Base-by-base conservation (phyloP, 345 rosid genomes). In the Murraya paniculata region DNA sequence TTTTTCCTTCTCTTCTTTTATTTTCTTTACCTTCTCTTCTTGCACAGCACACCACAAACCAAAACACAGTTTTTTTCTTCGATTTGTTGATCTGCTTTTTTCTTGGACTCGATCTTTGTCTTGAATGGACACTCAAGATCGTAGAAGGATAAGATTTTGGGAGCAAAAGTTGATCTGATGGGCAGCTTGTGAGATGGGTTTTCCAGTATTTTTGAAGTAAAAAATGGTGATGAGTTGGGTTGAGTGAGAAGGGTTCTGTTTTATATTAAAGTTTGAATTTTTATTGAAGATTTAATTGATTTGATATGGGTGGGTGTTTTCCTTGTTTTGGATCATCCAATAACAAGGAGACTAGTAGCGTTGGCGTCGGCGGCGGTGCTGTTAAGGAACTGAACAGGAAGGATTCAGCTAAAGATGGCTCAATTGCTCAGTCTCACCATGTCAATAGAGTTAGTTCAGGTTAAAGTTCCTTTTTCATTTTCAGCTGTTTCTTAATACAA, bases 241-340 rank as follows among this genome's bases (percentile, higher is more conserved):
- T 75, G 35, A 62, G 72, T 78, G 39, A 75, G 24, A 73, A 74
- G 73, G 73, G 69, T 77, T 81, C 64, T 64, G 30, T 28, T 61
- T 64, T 75, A 48, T 75, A 30, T 59, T 53, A 59, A 64, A 64
- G 72, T 79, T 71, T 72, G 82, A 80, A 77, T 80, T 80, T 85
- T 81, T 84, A 70, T 81, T 77, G 80, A 79, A 84, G 84, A 86
- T 73, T 81, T 82, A 82, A 78, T 78, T 79, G 70, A 84, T 89
- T 81, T 84, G 94, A 86, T 84, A 96, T 96, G 99, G 97, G 94
- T 88, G 91, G 98, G 89, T 96, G 99, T 85, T 89, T 92, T 69
- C 95, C 99, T 78, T 96, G 99, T 87, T 96, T 96, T 82, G 95
- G 94, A 86, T 96, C 99, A 89, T 88, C 99, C 71, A 84, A 85